Evolutionary conservation across 2,329 filamentous ascomycete species (phyloP).

Genomic region (Beauveria caledonica): DNA sequence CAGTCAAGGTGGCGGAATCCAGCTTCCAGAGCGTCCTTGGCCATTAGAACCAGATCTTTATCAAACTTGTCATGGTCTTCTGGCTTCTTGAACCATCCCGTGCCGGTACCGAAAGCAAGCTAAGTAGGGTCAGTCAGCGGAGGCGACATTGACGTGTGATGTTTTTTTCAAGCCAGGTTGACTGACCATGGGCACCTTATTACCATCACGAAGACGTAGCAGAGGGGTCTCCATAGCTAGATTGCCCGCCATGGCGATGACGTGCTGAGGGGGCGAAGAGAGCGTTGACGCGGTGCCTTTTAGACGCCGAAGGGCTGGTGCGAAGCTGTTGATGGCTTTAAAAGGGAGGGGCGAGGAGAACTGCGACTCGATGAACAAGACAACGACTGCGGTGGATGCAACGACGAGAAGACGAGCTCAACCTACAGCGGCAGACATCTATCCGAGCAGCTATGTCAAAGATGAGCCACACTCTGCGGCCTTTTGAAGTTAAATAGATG

Average conservation of each 20-base stretch:
- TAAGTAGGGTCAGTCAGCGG: background rate
- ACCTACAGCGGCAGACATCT: background rate
- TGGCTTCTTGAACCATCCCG: constrained; percentile 7
- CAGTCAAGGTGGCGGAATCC: constrained; percentile 57
- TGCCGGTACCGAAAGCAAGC: constrained; percentile 9
- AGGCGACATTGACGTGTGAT: background rate
- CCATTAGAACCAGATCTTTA: background rate
- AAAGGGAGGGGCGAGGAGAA: background rate
- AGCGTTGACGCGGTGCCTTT: background rate
- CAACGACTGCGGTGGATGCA: background rate
- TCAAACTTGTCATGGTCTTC: background rate
- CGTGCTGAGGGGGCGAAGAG: background rate
- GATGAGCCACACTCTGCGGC: background rate
- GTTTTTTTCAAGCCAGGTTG: background rate
- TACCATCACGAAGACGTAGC: constrained; percentile 4
- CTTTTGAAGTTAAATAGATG: background rate
- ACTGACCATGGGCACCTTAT: constrained; percentile 2
- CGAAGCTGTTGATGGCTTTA: background rate
- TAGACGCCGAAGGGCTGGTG: background rate
- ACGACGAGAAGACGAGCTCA: background rate
- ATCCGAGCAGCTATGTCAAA: background rate
- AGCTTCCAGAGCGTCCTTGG: constrained; percentile 33
- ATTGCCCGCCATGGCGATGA: background rate
- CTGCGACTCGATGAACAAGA: background rate
- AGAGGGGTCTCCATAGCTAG: background rate